Base-by-base conservation (phyloP, 1,284 basidiomycete genomes). In the Phlebopus sp. region DNA sequence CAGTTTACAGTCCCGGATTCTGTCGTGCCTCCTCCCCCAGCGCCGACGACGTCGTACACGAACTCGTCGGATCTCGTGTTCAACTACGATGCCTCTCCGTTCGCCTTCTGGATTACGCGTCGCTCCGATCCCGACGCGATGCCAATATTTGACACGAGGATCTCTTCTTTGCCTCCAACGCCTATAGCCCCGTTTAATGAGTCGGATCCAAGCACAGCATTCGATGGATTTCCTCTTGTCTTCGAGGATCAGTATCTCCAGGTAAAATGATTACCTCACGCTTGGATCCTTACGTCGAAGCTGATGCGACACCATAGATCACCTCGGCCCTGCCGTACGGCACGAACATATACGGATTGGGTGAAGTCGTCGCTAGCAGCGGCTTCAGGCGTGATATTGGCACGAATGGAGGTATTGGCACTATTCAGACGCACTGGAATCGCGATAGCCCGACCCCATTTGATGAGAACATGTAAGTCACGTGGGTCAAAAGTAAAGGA, bases 61-160 rank as follows among this genome's bases (percentile, higher is more conserved):
- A 54, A 64, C 6, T 68, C 57, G 1, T 80, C 78, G 0, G 83
- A 86, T 54, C 69, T 87, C 9, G 63, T 78, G 2, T 92, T 92
- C 71, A 82, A 89, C 58, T 82, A 85, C 59, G 72, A 81, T 0
- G 25, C 75, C 2, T 71, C 73, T 0, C 84, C 86, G 0, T 91
- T 91, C 60, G 79, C 81, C 2, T 91, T 90, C 65, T 91, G 88
- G 86, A 81, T 90, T 53, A 83, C 81, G 3, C 78, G 86, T 40
- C 75, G 80, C 37, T 79, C 78, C 9, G 71, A 79, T 25, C 81
- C 81, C 6, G 66, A 76, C 17, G 74, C 72, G 8, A 60, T 66
- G 37, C 82, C 86, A 23, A 66, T 92, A 36, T 92, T 92, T 59
- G 88, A 92, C 59, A 91, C 88, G 1, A 76, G 86, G 25, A 59